These are phyloP conservation scores for Nicotiana noctiflora DNA, from an alignment of 257 asterid genomes.

Conservation along the genomic window DNA sequence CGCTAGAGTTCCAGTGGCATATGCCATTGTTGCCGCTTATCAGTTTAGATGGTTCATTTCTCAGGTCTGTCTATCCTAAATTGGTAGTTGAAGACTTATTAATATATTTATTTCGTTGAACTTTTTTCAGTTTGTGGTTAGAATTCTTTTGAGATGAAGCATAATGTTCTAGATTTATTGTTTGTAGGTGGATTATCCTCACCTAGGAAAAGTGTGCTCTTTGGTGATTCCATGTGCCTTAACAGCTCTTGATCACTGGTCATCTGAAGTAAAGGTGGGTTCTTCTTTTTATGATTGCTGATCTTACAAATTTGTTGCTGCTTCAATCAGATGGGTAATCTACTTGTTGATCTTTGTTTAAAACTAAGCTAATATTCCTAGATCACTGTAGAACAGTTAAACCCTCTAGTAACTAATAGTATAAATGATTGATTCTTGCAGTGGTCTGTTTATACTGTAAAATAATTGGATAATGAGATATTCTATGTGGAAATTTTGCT, in stretches of 20 bases:
- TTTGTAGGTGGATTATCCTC: conserved; percentile 62
- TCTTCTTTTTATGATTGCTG: not conserved
- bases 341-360: not conserved
- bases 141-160: not conserved
- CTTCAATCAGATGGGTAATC: not conserved
- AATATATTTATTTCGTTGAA: not conserved
- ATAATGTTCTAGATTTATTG: not conserved
- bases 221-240: conserved; percentile 85
- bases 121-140: not conserved
- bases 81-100: not conserved
- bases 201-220: conserved; percentile 64
- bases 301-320: not conserved
- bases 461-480: not conserved
- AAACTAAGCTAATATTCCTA: not conserved
- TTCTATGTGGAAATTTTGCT: not conserved
- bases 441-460: not conserved
- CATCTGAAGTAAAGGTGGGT: conserved; percentile 83
- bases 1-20: conserved; percentile 74
- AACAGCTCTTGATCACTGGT: conserved; percentile 96
- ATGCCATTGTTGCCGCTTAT: conserved; percentile 72
- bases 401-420: not conserved
- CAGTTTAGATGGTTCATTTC: conserved; percentile 77
- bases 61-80: conserved; percentile 41
- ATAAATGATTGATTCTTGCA: not conserved
- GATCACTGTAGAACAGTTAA: not conserved